phyloP scores from a whole-genome alignment of 495 filamentous ascomycete genomes.

The Xanthoparmelia taractica region DNA sequence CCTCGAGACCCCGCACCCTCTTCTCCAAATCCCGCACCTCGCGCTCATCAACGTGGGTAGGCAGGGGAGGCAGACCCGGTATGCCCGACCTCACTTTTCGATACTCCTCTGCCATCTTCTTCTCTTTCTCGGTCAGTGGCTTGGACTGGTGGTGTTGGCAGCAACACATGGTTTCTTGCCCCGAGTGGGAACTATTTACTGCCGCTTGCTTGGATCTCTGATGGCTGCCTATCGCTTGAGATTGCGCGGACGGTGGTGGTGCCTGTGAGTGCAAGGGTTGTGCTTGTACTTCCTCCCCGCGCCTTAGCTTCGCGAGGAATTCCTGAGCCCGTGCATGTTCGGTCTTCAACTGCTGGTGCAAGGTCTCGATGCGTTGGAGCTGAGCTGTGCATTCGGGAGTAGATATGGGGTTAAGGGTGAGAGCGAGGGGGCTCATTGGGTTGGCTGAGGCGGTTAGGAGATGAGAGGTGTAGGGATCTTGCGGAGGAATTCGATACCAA shows the following conservation, averaged over 20 bases:
- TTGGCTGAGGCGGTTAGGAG: neutral
- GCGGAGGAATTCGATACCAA: too few species aligned
- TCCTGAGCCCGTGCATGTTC: slow-evolving; percentile 25
- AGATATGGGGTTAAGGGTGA: slow-evolving; percentile 13
- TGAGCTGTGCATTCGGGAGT: slow-evolving; percentile 23
- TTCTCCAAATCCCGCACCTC: slow-evolving; percentile 41
- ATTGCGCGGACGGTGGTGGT: neutral
- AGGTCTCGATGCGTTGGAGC: slow-evolving; percentile 25
- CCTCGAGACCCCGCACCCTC: slow-evolving; percentile 50
- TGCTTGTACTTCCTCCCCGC: slow-evolving; percentile 20
- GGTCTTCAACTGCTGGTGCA: slow-evolving; percentile 26
- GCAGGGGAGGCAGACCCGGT: slow-evolving; percentile 10
- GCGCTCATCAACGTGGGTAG: slow-evolving; percentile 37
- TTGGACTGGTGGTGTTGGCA: slow-evolving; percentile 23
- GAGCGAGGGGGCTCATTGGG: slow-evolving; percentile 11
- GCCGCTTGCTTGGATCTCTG: slow-evolving; percentile 5
- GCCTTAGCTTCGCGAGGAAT: slow-evolving; percentile 23
- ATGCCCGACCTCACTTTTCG: slow-evolving; percentile 6
- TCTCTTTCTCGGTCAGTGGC: slow-evolving; percentile 15
- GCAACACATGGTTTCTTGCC: slow-evolving; percentile 15
- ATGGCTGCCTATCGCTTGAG: neutral
- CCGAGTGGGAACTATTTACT: slow-evolving; percentile 1
- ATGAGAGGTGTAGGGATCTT: neutral
- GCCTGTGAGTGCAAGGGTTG: slow-evolving; percentile 17
- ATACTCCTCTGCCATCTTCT: slow-evolving; percentile 12